These are phyloP conservation scores for Cladophialophora exuberans DNA, from an alignment of 2,329 filamentous ascomycete species.

Conservation along the genomic window DNA sequence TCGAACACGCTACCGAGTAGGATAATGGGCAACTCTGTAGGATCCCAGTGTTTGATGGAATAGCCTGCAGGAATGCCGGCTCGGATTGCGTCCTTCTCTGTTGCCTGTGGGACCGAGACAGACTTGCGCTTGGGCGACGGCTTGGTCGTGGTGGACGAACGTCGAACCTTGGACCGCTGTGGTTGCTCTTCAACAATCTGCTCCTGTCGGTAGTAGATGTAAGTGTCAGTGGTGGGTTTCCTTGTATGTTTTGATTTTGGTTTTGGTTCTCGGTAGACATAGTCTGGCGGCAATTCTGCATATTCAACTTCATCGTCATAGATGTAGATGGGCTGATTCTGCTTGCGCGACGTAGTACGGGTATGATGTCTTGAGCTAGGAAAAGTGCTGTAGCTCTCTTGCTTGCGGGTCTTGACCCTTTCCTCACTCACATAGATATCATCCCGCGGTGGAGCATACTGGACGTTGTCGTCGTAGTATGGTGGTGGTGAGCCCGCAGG, in stretches of 20 bases:
- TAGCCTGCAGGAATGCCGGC: slow-evolving; percentile 83
- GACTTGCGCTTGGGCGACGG: slow-evolving; percentile 49
- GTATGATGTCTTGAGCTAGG: slow-evolving; percentile 49
- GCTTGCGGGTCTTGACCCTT: slow-evolving; percentile 42
- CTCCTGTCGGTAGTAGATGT: slow-evolving; percentile 58
- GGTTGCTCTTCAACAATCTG: slow-evolving; percentile 61
- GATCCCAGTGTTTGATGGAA: slow-evolving; percentile 98
- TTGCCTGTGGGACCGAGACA: slow-evolving; percentile 52
- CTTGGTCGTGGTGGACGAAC: slow-evolving; percentile 56
- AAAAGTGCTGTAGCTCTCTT: slow-evolving; percentile 48
- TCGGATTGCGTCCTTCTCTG: slow-evolving; percentile 65
- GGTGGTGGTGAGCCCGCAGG: slow-evolving; percentile 47
- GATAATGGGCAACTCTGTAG: slow-evolving; percentile 88
- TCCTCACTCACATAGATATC: slow-evolving; percentile 71
- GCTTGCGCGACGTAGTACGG: slow-evolving; percentile 44
- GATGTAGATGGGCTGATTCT: slow-evolving; percentile 58
- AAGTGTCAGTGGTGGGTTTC: slow-evolving; percentile 52
- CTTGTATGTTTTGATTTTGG: slow-evolving; percentile 50
- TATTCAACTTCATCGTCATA: slow-evolving; percentile 56
- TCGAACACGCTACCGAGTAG: slow-evolving; percentile 95
- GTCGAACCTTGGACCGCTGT: slow-evolving; percentile 53
- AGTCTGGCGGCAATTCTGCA: slow-evolving; percentile 52
- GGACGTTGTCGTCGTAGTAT: slow-evolving; percentile 51
- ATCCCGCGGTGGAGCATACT: slow-evolving; percentile 56
- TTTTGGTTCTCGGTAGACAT: slow-evolving; percentile 49